Conservation (phyloP, 345 rosid species). For the Raphanus sativus region DNA sequence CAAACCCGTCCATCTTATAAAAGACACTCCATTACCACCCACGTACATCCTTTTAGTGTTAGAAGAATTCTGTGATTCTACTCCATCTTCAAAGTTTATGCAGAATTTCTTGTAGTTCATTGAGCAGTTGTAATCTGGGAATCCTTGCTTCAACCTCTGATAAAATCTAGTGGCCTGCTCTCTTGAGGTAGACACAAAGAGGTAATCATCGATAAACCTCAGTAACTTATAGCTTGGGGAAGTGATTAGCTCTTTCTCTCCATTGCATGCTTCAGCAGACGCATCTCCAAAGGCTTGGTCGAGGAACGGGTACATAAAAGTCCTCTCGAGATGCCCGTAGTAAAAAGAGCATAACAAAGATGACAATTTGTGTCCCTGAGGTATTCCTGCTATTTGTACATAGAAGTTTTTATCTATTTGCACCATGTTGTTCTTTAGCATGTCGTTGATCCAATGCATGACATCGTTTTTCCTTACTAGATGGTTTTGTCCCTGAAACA, state of each 20-base stretch:
- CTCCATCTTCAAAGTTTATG: constrained; percentile 57
- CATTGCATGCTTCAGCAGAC: constrained; percentile 17
- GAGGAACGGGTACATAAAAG: constrained; percentile 66
- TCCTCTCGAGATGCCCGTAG: constrained; percentile 74
- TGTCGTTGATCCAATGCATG: constrained; percentile 49
- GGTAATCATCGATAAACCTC: constrained; percentile 77
- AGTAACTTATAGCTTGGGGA: constrained; percentile 48
- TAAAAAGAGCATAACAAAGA: constrained; percentile 75
- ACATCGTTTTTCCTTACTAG: constrained; percentile 40
- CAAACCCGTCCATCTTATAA: constrained; percentile 81
- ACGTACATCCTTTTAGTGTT: constrained; percentile 50
- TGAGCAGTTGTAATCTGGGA: constrained; percentile 69
- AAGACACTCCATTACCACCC: constrained; percentile 55
- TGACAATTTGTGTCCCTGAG: constrained; percentile 84
- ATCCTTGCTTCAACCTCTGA: constrained; percentile 53
- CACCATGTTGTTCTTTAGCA: constrained; percentile 61
- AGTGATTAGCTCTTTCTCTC: constrained; percentile 30
- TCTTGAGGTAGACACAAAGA: constrained; percentile 77
- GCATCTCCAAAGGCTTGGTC: constrained; percentile 39
- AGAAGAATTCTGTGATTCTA: constrained; percentile 36
- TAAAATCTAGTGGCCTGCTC: constrained; percentile 58
- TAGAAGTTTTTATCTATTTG: constrained; percentile 54
- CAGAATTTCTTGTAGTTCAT: constrained; percentile 73
- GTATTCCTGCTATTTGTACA: constrained; percentile 64
- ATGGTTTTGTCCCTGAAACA: constrained; percentile 46